Base-by-base conservation (phyloP, 2,329 filamentous ascomycete genomes). In the Mollisiaceae sp. region DNA sequence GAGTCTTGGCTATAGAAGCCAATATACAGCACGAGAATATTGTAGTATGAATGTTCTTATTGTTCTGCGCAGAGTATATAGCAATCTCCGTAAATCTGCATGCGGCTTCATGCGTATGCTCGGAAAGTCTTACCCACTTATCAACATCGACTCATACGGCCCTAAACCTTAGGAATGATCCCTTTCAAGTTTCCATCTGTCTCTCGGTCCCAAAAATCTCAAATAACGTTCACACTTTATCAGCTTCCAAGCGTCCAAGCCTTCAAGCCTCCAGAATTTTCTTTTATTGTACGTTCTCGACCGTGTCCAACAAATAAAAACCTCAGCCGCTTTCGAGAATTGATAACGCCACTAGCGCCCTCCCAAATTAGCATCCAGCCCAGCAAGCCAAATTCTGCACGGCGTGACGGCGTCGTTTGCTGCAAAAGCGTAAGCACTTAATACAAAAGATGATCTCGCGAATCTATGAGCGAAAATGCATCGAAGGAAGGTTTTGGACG, bases 21-120 rank as follows among this genome's bases (percentile, higher is more conserved):
- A 20, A 59, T 4, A 18, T 62, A 11, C 54, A 59, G 24, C 59
- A 65, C 50, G 65, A 65, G 43, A 65, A 62, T 32, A 32, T 47
- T 11, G 43, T 47, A 2, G 43, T 47, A 8, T 50, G 20, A 50
- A 43, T 43, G 12, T 2, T 43, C 38, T 11, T 18, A 18, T 12
- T 18, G 41, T 43, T 43, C 41, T 43, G 38, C 38, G 12, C 11
- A 41, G 11, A 5, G 3, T 50, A 20, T n/a, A 22, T 24, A 8
- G 2, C 45, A 50, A 20, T 24, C 20, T 20, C 45, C n/a, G n/a
- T n/a, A n/a, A 50, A 50, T 22, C 18, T 22, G 20, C 18, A 50
- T 50, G 15, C 38, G 4, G 15, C 15, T 12, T 41, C 38, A 14
- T 41, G 38, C 38, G 12, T 41, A 41, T 14, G 38, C 38, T 41